Conservation (phyloP, 75 land plant genomes). For the Cupressus sempervirens region DNA sequence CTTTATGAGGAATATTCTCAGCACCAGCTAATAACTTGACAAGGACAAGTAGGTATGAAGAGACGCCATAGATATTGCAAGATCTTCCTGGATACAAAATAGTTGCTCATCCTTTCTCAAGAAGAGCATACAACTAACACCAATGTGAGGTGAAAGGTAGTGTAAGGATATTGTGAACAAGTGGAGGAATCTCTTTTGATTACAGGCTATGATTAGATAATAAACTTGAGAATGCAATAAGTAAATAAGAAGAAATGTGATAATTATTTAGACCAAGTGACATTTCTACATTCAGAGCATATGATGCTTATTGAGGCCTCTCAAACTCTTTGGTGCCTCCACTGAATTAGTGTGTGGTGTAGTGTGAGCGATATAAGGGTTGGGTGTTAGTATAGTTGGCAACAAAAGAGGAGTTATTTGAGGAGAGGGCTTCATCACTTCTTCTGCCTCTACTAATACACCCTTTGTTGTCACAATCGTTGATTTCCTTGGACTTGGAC, state of each 20-base stretch:
- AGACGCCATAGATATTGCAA: too few species aligned
- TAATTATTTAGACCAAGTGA: constrained; percentile 57
- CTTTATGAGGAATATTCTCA: too few species aligned
- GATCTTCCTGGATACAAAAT: too few species aligned
- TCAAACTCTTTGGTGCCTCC: constrained; percentile 22
- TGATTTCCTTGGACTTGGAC: constrained; percentile 5
- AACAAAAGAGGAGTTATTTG: not conserved
- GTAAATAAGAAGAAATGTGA: not conserved
- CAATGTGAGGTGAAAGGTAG: too few species aligned
- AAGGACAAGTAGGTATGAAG: too few species aligned
- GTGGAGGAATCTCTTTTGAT: too few species aligned
- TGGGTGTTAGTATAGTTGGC: not conserved
- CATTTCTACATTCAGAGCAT: constrained; percentile 80
- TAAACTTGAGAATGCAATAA: not conserved
- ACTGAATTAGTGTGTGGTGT: constrained; percentile 1
- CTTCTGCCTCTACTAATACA: not conserved
- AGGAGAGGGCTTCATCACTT: not conserved
- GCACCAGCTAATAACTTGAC: too few species aligned
- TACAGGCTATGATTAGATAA: too few species aligned
- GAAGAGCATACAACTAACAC: too few species aligned
- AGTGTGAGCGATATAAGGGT: not conserved
- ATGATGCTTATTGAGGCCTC: constrained; percentile 87
- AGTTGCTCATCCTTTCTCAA: too few species aligned
- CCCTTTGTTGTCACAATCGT: not conserved
- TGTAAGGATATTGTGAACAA: too few species aligned